phyloP scores from a whole-genome alignment of 1,139 yeast genomes.

The Hyphopichia wangnamkhiaoensis region DNA sequence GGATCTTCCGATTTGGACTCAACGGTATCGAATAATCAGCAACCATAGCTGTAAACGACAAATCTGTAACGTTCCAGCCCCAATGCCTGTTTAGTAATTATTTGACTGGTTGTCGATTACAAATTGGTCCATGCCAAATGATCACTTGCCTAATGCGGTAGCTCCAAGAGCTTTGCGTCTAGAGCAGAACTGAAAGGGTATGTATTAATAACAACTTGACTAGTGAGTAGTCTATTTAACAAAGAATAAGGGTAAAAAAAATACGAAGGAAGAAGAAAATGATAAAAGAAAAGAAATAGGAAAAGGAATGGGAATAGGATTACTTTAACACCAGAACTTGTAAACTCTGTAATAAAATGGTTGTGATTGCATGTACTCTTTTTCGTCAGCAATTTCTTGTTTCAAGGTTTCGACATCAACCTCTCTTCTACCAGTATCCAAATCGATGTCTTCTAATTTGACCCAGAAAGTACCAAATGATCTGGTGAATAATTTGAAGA shows the following conservation, averaged over 20 bases:
- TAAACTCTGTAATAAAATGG: slow-evolving; percentile 38
- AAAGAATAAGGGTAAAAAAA: not conserved
- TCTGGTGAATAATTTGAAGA: slow-evolving; percentile 26
- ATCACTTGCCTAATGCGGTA: no score
- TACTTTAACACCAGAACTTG: slow-evolving; percentile 36
- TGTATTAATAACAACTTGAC: no score
- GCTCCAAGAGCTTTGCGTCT: no score
- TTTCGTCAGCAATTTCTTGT: slow-evolving; percentile 48
- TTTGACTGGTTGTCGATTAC: no score
- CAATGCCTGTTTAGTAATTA: no score
- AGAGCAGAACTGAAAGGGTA: no score
- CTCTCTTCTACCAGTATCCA: slow-evolving; percentile 54
- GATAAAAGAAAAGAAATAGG: not conserved
- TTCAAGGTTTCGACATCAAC: slow-evolving; percentile 45
- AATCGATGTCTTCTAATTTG: slow-evolving; percentile 43
- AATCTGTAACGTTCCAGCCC: no score
- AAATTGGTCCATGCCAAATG: no score
- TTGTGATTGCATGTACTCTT: slow-evolving; percentile 21
- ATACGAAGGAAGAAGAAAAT: not conserved
- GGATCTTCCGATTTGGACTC: no score
- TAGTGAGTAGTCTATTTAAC: no score
- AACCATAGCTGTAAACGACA: no score
- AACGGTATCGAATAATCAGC: no score
- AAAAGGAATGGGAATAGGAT: not conserved
- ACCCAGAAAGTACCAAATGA: slow-evolving; percentile 31